These are phyloP conservation scores for Leccinum fibrillosum DNA, from an alignment of 768 basidiomycete species.

Conservation along the genomic window DNA sequence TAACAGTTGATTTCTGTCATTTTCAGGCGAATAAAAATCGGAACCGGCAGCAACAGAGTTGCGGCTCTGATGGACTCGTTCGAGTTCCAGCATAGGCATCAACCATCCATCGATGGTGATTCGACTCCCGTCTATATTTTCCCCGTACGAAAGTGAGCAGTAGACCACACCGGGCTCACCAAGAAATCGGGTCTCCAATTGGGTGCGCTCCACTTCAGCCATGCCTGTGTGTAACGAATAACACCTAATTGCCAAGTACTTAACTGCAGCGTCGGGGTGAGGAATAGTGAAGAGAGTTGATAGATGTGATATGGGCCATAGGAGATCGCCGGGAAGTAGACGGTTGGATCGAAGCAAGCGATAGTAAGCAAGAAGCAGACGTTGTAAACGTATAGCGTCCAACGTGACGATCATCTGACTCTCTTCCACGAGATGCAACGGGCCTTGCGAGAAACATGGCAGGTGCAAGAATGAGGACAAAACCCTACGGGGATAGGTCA, in stretches of 20 bases:
- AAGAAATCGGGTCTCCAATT: conserved; percentile 57
- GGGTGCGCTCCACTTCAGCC: conserved; percentile 71
- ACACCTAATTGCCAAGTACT: conserved; percentile 71
- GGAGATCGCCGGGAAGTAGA: conserved; percentile 54
- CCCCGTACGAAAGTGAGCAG: conserved; percentile 57
- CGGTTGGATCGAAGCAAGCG: conserved; percentile 76
- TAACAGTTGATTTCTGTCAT: conserved; percentile 34
- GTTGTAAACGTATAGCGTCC: conserved; percentile 54
- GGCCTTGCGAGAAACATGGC: conserved; percentile 47
- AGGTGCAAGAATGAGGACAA: conserved; percentile 49
- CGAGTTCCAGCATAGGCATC: conserved; percentile 65
- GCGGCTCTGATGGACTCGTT: conserved; percentile 53
- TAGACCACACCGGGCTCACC: conserved; percentile 60
- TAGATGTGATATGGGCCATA: conserved; percentile 54
- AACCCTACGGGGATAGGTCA: conserved; percentile 39
- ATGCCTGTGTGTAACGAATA: conserved; percentile 76
- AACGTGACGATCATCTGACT: conserved; percentile 28
- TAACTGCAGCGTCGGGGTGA: conserved; percentile 61
- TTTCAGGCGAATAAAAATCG: conserved; percentile 46
- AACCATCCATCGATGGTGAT: conserved; percentile 75
- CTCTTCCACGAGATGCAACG: conserved; percentile 45
- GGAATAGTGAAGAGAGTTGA: conserved; percentile 44
- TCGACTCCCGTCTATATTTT: conserved; percentile 43
- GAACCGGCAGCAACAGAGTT: conserved; percentile 40
- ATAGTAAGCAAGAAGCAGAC: conserved; percentile 74